Percentiles rank a stretch among this genome's conserved stretches.
phyloP scores from a whole-genome alignment of 306 rosid species.

The Castanea sativa region DNA sequence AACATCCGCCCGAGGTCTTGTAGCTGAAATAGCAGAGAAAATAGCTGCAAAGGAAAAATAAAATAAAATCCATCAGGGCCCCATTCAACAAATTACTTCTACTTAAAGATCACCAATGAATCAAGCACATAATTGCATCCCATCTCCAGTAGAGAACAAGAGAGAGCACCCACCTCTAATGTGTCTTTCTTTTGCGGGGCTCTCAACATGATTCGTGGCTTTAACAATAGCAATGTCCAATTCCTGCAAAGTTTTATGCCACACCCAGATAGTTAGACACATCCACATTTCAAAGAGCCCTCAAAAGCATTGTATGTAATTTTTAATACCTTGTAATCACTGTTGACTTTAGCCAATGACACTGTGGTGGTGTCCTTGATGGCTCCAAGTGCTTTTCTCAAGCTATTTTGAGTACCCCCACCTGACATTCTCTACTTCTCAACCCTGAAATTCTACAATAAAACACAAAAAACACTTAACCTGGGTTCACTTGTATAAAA shows the following conservation, averaged over 20 bases:
- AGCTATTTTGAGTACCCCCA: slow-evolving; percentile 76
- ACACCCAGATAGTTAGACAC: slow-evolving; percentile 17
- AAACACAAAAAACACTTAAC: slow-evolving; percentile 10
- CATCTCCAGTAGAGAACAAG: neutral
- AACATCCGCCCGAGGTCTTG: slow-evolving; percentile 98
- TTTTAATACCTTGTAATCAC: slow-evolving; percentile 83
- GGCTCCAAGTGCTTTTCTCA: slow-evolving; percentile 94
- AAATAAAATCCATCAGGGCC: slow-evolving; percentile 21
- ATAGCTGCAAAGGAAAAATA: slow-evolving; percentile 63
- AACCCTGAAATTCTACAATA: slow-evolving; percentile 40
- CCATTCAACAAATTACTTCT: slow-evolving; percentile 23
- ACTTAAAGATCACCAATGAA: neutral
- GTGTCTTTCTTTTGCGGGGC: slow-evolving; percentile 88
- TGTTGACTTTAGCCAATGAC: slow-evolving; percentile 97
- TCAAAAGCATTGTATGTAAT: slow-evolving; percentile 5
- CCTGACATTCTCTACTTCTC: slow-evolving; percentile 74
- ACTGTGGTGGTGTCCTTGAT: slow-evolving; percentile 96
- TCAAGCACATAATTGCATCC: slow-evolving; percentile 4
- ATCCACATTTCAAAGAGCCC: neutral
- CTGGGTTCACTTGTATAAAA: neutral
- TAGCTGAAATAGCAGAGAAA: slow-evolving; percentile 93
- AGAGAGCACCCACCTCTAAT: slow-evolving; percentile 56
- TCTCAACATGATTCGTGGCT: slow-evolving; percentile 95
- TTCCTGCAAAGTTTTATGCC: slow-evolving; percentile 55
- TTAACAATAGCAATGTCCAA: slow-evolving; percentile 93